Evolutionary conservation across 2,329 filamentous ascomycete genomes (phyloP), one percentile per base, ranked within the genome.

Genomic region (Penicillium sp.): DNA sequence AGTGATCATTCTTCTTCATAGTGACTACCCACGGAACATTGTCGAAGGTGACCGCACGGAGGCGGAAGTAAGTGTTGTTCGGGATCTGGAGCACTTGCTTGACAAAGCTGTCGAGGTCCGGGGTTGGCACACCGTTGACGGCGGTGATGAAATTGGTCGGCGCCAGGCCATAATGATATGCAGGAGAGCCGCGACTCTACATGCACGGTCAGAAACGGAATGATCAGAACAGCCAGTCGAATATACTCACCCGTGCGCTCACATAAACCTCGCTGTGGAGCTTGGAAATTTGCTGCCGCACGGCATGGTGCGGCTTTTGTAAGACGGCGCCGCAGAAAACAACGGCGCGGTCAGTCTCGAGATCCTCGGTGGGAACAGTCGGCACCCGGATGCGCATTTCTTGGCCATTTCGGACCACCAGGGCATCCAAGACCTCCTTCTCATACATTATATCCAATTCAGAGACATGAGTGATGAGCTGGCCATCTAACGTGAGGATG

Each of bases 1-100:
- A 98, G 66, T 98, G 92, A 61, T 98, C 90, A 54, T 95, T 95
- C 77, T 96, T 96, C 80, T 98, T 98, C 85, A 98, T 95, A 6
- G 92, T 98, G 26, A 93, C 86, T n/a, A 98, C 88, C 88, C 92
- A 98, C 3, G 90, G 90, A 7, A 98, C 88, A 56, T 93, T 94
- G 64, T 98, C 92, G 58, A 98, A 98, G 0, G 92, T 96, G 63
- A 96, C 87, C n/a, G 92, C 87, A 63, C 90, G 89, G 36, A 98
- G 74, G 12, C 92, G 82, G 79, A 98, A 98, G 67, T 98, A 98
- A 2, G 88, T 95, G 59, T 98, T 98, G 55, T 98, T 88, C 0
- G 86, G 85, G 53, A 98, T 95, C 64, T 84, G 82, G 52, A 83
- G 79, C 12, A 93, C 88, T 47, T 88, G 84, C 16, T 72, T 71